These are phyloP conservation scores for Fusarium floridanum DNA, from an alignment of 2,329 filamentous ascomycete genomes.

Conservation along the genomic window DNA sequence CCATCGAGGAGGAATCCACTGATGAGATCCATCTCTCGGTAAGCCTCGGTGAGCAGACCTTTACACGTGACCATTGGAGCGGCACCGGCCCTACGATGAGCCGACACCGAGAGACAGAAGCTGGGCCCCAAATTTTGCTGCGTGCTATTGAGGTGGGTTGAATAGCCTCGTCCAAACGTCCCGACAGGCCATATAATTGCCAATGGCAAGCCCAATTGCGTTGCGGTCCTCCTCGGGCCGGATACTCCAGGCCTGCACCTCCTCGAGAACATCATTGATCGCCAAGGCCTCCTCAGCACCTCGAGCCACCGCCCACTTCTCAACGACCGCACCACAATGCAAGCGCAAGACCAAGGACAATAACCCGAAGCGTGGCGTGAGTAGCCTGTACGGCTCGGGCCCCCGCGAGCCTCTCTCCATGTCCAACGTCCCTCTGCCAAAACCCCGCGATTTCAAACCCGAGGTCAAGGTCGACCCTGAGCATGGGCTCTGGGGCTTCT, in stretches of 20 bases:
- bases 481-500: conserved; percentile 95
- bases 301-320: conserved; percentile 56
- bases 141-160: conserved; percentile 24
- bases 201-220: conserved; percentile 49
- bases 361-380: conserved; percentile 85
- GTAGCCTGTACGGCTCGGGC: conserved; percentile 82
- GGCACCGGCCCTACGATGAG: conserved; percentile 25
- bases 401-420: conserved; percentile 81
- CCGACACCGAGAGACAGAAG: conserved; percentile 27
- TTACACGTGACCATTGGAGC: conserved; percentile 11
- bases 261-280: conserved; percentile 17
- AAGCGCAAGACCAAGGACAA: conserved; percentile 73
- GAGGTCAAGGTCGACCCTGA: conserved; percentile 73
- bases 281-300: conserved; percentile 23
- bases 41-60: conserved; percentile 19
- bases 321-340: conserved; percentile 66
- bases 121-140: conserved; percentile 40
- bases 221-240: conserved; percentile 47
- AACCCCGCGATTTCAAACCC: conserved; percentile 73
- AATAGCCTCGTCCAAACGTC: conserved; percentile 35
- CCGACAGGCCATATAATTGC: conserved; percentile 33
- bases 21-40: conserved; percentile 41
- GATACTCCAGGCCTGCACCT: conserved; percentile 34
- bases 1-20: conserved; percentile 37
- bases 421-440: conserved; percentile 77